Evolutionary conservation across 805 yeast species (phyloP), one percentile per base, ranked within the genome.

Genomic region (Myxozyma sirexii): DNA sequence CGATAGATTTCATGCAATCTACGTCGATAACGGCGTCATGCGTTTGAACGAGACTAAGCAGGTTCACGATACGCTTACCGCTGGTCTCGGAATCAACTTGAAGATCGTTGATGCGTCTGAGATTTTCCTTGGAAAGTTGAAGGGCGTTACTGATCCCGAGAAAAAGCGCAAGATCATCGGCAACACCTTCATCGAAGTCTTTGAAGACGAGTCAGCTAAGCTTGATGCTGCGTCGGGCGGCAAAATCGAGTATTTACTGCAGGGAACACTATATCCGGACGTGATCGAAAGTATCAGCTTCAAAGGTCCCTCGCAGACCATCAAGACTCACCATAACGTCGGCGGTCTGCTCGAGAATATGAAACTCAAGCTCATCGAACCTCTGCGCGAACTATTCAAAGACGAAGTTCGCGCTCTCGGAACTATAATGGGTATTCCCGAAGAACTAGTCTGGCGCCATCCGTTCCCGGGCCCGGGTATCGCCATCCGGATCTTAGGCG

Each of bases 381-480:
- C 99, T 58, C 84, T 94, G 75, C 88, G 99, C 78, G 99, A 94
- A 81, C 83, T 94, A 72, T 94, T 94, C 84, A 94, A 94, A 80
- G 99, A 94, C 76, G 99, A 94, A 82, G 99, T 94, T 60, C 90
- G 99, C 78, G 89, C 87, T 70, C 81, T 94, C 69, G 99, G 99
- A 78, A 90, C 90, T 80, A 78, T 94, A 55, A 79, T 94, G 79
- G 97, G 97, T 52, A 93, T 94, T 70, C 96, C 97, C 37, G 94
- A 90, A 73, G 98, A 94, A 70, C 83, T 94, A 69, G 98, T 94
- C 68, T 93, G 98, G 98, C 90, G 99, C 82, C 99, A 94, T 75
- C 99, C 99, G 59, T 94, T 94, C 96, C 99, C 99, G 71, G 99
- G 99, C 75, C 99, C 99, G 75, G 99, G 99, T 80, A 88, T 94